Evolutionary conservation across 2,329 filamentous ascomycete species (phyloP), one percentile per base, ranked within the genome.

Genomic region (Periconia digitata): DNA sequence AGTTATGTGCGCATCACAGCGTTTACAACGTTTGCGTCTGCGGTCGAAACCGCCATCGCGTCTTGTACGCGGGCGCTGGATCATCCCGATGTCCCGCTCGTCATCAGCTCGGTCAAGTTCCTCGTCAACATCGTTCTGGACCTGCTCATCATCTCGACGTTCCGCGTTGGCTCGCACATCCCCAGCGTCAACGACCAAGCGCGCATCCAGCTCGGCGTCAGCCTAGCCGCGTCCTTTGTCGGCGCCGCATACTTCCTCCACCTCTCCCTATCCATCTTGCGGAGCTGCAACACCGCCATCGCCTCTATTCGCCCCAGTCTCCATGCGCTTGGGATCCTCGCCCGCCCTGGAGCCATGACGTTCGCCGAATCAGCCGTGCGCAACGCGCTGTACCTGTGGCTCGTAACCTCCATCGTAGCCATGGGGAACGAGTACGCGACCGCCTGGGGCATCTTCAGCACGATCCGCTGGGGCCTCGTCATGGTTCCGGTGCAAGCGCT

Each of bases 401-500:
- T 90, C 0, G 78, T 90, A 0, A 78, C 73, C 44, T 82, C 78
- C 4, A 86, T 90, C 16, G 78, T 90, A 0, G 71, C 78, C 0
- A 74, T 90, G 49, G 85, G 85, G 0, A 69, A 73, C 0, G 78
- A 82, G 6, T 90, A 90, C 63, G 83, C 85, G 0, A 89, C 85
- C 0, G 85, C 86, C 0, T 90, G 85, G 86, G 83, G 85, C 1
- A 75, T 89, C 8, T 90, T 90, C 72, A 86, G 81, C 46, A 89
- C 85, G 0, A 89, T 90, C 36, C 78, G 85, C 13, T 89, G 86
- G 86, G 86, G 86, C 0, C 72, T 90, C 1, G 73, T 90, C 23
- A 90, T 90, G 86, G 85, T 89, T 0, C 86, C 86, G 0, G 83
- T 90, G 0, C 79, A 83, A 51, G 78, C 85, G 0, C 72, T 89